Evolutionary conservation across 129 eudicot genomes (phyloP), one percentile per base, ranked within the genome.

Genomic region (Chrysanthemum seticuspe): DNA sequence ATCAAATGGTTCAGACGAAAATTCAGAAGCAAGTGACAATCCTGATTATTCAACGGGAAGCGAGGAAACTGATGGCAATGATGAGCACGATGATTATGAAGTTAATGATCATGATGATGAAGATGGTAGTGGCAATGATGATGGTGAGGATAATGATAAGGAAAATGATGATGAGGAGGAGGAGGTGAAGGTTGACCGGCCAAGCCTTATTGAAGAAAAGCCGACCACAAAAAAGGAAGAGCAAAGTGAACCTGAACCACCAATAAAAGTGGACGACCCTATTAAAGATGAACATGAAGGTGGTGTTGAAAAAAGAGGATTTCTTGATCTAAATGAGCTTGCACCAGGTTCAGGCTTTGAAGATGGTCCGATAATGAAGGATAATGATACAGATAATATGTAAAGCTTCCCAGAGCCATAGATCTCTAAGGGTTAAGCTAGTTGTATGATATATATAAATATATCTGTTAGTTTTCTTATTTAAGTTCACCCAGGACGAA

Each of bases 291-390:
- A 85, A 55, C 60, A 64, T 56, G 85, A 76, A 49, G 88, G 78
- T 47, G 81, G 76, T 27, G 66, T 68, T 16, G 19, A 36, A 56
- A 85, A 72, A 76, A 81, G 87, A 71, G 79, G 85, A 44, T 87
- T 93, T 84, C 96, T 93, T 81, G 98, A 93, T 75, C 81, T 93
- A 13, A 93, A 93, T 18, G 98, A 90, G 83, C 88, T 88, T 6
- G 98, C 98, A 65, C 97, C 97, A 0, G 96, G 98, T 66, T 79
- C 92, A 54, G 96, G 96, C 16, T 82, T 89, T 73, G 98, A 92
- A 25, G 98, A 93, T 64, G 89, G 90, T 55, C 88, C 87, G 16
- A 6, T 21, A 40, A 70, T 76, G 76, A 87, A 83, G 77, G 93
- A 79, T 74, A 92, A 85, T 45, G 91, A 79, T 75, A 77, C 77